Conservation (phyloP, 2,329 filamentous ascomycete species). For the Trichoderma endophyticum region DNA sequence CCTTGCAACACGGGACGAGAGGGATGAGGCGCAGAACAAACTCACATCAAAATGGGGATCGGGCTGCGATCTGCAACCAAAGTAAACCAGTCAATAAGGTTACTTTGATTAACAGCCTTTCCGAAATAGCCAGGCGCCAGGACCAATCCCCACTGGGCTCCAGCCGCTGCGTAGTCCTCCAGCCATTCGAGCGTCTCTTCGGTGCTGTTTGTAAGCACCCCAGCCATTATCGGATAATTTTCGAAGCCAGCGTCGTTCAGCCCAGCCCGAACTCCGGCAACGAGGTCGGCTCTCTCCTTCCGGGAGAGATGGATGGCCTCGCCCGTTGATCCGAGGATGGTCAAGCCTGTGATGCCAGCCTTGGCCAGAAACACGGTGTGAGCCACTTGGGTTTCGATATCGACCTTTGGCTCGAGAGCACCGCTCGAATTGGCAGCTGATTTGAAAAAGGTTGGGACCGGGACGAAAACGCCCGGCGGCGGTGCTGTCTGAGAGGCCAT, state of each 20-base stretch:
- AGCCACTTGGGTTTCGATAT: conserved; percentile 54
- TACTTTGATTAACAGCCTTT: conserved; percentile 50
- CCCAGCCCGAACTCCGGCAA: conserved; percentile 53
- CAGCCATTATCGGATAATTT: conserved; percentile 59
- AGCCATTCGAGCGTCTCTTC: conserved; percentile 60
- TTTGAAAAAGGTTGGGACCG: conserved; percentile 63
- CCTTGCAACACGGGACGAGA: conserved; percentile 5
- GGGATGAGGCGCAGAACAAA: not conserved
- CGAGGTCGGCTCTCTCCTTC: conserved; percentile 53
- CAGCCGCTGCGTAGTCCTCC: conserved; percentile 52
- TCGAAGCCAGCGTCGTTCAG: conserved; percentile 54
- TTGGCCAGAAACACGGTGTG: conserved; percentile 60
- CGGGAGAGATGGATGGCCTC: conserved; percentile 60
- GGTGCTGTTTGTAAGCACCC: conserved; percentile 59
- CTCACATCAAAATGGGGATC: conserved; percentile 58
- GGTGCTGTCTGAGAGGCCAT: conserved; percentile 29
- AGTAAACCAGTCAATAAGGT: conserved; percentile 56
- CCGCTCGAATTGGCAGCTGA: conserved; percentile 40
- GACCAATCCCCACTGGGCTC: conserved; percentile 57
- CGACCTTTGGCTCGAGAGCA: conserved; percentile 49
- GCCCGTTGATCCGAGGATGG: conserved; percentile 62
- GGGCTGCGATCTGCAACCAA: conserved; percentile 56
- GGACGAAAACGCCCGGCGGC: conserved; percentile 55
- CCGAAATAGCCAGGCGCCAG: conserved; percentile 62
- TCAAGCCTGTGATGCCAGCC: conserved; percentile 58